phyloP scores from a whole-genome alignment of 2,329 filamentous ascomycete genomes.

The Cytospora mali region DNA sequence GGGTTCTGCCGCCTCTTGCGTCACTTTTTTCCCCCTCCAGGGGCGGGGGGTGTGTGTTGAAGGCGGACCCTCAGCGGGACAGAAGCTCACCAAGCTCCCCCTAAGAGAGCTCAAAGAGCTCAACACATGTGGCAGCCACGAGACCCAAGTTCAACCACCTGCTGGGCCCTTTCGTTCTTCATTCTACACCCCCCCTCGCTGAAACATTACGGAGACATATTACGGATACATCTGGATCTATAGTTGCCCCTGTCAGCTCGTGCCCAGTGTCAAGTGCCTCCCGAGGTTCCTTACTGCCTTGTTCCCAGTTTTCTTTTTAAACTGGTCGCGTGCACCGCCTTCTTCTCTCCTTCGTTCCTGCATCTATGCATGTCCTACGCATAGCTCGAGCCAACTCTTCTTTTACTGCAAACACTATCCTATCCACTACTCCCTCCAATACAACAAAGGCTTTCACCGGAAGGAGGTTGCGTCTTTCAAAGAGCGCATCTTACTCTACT shows the following conservation, averaged over 20 bases:
- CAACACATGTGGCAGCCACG: constrained; percentile 20
- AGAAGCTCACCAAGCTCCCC: background rate
- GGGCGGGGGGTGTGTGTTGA: background rate
- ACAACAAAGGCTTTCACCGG: background rate
- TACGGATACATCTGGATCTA: background rate
- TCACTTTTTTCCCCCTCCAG: constrained; percentile 18
- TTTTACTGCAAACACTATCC: constrained; percentile 4
- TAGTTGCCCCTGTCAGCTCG: background rate
- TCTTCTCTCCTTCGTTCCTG: background rate
- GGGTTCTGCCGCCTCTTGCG: constrained; percentile 22
- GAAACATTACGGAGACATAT: background rate
- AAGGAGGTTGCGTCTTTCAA: background rate
- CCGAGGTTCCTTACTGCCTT: constrained; percentile 3
- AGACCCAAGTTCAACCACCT: constrained; percentile 7
- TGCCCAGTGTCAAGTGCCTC: too few species aligned
- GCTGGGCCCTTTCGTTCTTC: background rate
- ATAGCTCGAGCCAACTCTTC: constrained; percentile 8
- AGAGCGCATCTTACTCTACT: background rate
- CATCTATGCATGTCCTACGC: constrained; percentile 17
- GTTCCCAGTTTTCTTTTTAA: constrained; percentile 2
- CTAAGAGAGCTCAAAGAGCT: constrained; percentile 16
- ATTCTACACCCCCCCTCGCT: background rate
- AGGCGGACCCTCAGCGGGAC: too few species aligned
- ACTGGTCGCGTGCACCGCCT: constrained; percentile 14
- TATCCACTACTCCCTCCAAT: background rate